Base-by-base conservation (phyloP, 768 basidiomycete genomes). In the Mycena chlorophos region DNA sequence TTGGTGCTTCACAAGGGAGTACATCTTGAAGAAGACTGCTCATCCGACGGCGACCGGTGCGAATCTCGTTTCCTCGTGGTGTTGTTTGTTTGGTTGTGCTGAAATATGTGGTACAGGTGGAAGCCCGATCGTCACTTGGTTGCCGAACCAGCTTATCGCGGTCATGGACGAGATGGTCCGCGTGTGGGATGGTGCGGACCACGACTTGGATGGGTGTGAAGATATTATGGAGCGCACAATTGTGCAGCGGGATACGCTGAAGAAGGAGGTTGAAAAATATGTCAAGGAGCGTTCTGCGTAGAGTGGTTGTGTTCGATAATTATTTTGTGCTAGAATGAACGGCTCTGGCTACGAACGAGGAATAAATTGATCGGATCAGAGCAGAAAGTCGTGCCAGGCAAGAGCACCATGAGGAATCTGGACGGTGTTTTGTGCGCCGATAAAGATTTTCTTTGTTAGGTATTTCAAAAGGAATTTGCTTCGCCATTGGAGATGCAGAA, bases 1-100 rank as follows among this genome's bases (percentile, higher is more conserved):
- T 43, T 72, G 71, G 71, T 61, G 66, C 42, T 72, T 71, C 58
- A 72, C 70, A 5, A 65, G 64, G 47, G 68, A 70, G 49, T 71
- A 70, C 49, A 71, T 72, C 28, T 48, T 72, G 27, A 63, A 65
- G 53, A 59, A 63, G 40, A 66, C 64, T 12, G 53, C 56, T 13
- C 63, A 69, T 49, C 59, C 61, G 17, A 66, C 65, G 37, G 71
- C 71, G 16, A 72, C 71, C 3, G 71, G 68, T 46, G 25, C 8
- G 45, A 6, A 13, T 6, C n/a, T n/a, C n/a, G n/a, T n/a, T n/a
- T n/a, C n/a, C n/a, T n/a, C n/a, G n/a, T n/a, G n/a, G n/a, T n/a
- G n/a, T n/a, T n/a, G 22, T 19, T 25, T 23, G 23, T 46, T 20
- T 19, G 14, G 12, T 14, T 20, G n/a, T 12, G 23, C 12, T 14